Percentiles rank a stretch among this genome's conserved stretches.
Evolutionary conservation across 73 alveolate genomes (phyloP).

Genomic region (Paramecium sexaurelia): DNA sequence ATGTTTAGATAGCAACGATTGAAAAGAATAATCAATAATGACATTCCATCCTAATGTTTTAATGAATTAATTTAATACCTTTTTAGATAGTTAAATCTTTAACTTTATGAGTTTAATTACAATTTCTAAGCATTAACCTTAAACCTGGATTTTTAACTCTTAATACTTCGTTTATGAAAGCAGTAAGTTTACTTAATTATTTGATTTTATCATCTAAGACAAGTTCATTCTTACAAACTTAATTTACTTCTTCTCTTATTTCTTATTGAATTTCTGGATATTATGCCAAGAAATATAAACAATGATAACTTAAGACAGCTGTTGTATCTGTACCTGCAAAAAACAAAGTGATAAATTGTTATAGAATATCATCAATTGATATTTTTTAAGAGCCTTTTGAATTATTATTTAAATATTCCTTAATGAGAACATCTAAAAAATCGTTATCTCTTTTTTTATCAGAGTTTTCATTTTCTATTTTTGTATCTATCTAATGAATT

Average conservation of each 20-base stretch:
- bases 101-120: not conserved
- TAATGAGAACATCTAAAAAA: constrained; percentile 11
- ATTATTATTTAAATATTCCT: not conserved
- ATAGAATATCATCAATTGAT: not conserved
- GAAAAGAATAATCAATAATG: not conserved
- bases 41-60: not conserved
- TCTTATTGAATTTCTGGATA: constrained; percentile 3
- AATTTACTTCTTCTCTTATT: not conserved
- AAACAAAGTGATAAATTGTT: not conserved
- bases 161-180: constrained; percentile 20
- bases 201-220: not conserved
- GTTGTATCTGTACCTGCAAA: constrained; percentile 56
- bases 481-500: not conserved
- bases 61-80: not conserved
- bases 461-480: not conserved
- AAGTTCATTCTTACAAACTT: not conserved
- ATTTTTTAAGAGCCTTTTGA: not conserved
- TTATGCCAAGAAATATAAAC: constrained; percentile 18
- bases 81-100: not conserved
- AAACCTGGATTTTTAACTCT: constrained; percentile 28
- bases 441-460: not conserved
- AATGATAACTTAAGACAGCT: not conserved
- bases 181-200: not conserved
- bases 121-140: not conserved
- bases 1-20: not conserved